Percentiles rank a stretch among this genome's conserved stretches.
phyloP scores from a whole-genome alignment of 768 basidiomycete species.

The Trametes gibbosa region DNA sequence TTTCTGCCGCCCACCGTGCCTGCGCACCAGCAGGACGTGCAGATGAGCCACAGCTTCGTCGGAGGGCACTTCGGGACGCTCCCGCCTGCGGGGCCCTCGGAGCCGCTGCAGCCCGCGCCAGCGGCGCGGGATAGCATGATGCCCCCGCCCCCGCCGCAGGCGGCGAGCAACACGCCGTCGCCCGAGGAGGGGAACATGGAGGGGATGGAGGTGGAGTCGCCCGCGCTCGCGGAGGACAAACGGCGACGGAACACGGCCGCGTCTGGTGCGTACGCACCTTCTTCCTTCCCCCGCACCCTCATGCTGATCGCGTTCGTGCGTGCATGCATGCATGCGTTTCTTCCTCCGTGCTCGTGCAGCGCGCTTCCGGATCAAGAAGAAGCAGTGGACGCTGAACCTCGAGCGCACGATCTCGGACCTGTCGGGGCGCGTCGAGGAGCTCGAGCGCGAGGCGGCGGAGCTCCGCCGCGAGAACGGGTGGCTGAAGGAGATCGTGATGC shows the following conservation, averaged over 20 bases:
- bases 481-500: slow-evolving; percentile 85
- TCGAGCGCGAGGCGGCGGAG: slow-evolving; percentile 78
- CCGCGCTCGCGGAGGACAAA: slow-evolving; percentile 60
- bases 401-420: slow-evolving; percentile 74
- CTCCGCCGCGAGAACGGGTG: slow-evolving; percentile 80
- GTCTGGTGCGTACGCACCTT: slow-evolving; percentile 50
- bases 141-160: slow-evolving; percentile 10
- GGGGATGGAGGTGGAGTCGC: slow-evolving; percentile 15
- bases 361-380: slow-evolving; percentile 83
- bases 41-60: slow-evolving; percentile 6
- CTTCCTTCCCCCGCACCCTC: background rate
- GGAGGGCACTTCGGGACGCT: slow-evolving; percentile 18
- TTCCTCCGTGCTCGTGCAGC: slow-evolving; percentile 40
- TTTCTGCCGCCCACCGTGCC: slow-evolving; percentile 5
- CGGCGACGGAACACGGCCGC: slow-evolving; percentile 79
- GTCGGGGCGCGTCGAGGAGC: slow-evolving; percentile 68
- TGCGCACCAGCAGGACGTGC: slow-evolving; percentile 1
- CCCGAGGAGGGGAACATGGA: slow-evolving; percentile 18
- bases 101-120: background rate
- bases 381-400: slow-evolving; percentile 63
- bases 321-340: background rate
- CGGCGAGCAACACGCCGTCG: slow-evolving; percentile 12
- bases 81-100: background rate
- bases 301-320: background rate
- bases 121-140: slow-evolving; percentile 5